Evolutionary conservation across 352 stramenopile genomes (phyloP), one percentile per base, ranked within the genome.

Genomic region (Phytophthora tentaculata): DNA sequence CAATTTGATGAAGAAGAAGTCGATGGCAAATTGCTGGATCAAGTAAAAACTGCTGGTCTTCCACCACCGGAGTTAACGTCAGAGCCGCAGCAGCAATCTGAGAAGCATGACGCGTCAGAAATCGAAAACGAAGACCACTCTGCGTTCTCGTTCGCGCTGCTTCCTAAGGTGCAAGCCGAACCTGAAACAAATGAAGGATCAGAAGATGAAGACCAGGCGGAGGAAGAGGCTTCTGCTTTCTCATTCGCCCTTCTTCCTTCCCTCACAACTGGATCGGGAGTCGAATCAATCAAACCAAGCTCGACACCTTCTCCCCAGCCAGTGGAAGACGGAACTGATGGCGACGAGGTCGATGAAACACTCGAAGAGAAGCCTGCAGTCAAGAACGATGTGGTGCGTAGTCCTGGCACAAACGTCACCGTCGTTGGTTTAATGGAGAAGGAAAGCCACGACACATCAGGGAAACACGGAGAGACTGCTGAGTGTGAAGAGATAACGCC

Each of bases 1-100:
- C 67, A 73, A 39, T 93, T 90, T 63, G 74, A 83, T 41, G 62
- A 63, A 0, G 32, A 61, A 12, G 54, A 70, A 20, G 24, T 35
- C 2, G 20, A 19, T 35, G 39, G 9, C 2, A 54, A 57, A 9
- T 29, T 53, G 9, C 48, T 55, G 19, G 32, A 67, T 51, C 48
- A 61, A 58, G 49, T 29, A 9, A 39, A 54, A 61, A 51, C 19
- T 45, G 22, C 24, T 50, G 51, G 53, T 2, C 5, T 22, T 28
- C 19, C 44, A 10, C 41, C 62, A 26, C 0, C 14, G 16, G 20
- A 61, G 24, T 29, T 19, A 52, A 14, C 19, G 13, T 17, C n/a
- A 43, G 26, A 73, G 26, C n/a, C 37, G 10, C 17, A 55, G 0
- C 10, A 49, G 1, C 37, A 39, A n/a, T n/a, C 14, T 2, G 19